A percentile compares a stretch with the other conserved stretches of the same genome.
Evolutionary conservation across 345 rosid genomes (phyloP).

Genomic region (Rhizophora mangle): DNA sequence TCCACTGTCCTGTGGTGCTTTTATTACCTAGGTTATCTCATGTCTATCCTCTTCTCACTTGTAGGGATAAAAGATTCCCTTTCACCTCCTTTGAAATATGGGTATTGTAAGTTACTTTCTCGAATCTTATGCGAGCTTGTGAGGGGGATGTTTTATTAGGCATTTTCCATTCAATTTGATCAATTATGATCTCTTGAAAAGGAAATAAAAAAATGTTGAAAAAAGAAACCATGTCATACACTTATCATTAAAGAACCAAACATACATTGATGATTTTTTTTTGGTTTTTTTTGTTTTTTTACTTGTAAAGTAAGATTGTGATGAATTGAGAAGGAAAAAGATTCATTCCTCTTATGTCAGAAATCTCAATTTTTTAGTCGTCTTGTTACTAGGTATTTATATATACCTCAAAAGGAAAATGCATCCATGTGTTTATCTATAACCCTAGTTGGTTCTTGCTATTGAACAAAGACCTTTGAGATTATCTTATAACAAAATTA

Average conservation of each 20-base stretch:
- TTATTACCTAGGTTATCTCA: too few relatives aligned
- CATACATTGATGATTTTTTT: conserved; percentile 15
- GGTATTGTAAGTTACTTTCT: too few relatives aligned
- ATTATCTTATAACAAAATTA: conserved; percentile 15
- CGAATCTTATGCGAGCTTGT: too few relatives aligned
- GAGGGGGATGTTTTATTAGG: background rate
- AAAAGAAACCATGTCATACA: conserved; percentile 3
- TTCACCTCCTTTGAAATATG: too few relatives aligned
- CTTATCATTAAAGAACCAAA: conserved; percentile 27
- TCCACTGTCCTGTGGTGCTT: too few relatives aligned
- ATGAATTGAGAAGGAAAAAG: background rate
- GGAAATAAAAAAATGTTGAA: background rate
- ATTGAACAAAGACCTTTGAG: conserved; percentile 15
- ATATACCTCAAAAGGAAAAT: conserved; percentile 14
- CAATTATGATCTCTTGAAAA: background rate
- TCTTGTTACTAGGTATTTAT: conserved; percentile 5
- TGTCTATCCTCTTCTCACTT: too few relatives aligned
- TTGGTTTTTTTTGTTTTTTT: background rate
- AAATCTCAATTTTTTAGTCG: conserved; percentile 8
- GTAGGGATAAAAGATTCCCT: too few relatives aligned
- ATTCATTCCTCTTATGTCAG: conserved; percentile 2
- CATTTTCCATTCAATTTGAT: background rate
- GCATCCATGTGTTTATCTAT: conserved; percentile 20
- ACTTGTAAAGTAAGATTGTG: background rate
- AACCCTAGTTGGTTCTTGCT: background rate